Evolutionary conservation across 2,329 filamentous ascomycete genomes (phyloP), one percentile per base, ranked within the genome.

Genomic region (Stromatinia cepivora): DNA sequence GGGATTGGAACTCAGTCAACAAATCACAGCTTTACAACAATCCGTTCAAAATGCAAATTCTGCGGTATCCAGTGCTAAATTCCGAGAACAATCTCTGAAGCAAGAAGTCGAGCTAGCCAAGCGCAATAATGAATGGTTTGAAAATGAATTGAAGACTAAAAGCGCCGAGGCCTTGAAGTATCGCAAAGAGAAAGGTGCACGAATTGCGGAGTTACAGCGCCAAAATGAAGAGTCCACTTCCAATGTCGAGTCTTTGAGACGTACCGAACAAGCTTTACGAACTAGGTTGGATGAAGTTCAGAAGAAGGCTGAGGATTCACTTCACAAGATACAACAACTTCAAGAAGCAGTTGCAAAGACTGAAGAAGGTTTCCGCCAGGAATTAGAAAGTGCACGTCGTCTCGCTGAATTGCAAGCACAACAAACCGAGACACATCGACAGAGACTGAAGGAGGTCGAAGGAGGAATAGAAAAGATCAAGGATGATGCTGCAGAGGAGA

Each of bases 101-200:
- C 94, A 97, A 79, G 94, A 98, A 79, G 85, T 98, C 48, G 93
- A 97, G 54, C 84, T 96, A 69, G 88, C 94, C 25, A 93, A 93
- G 78, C 91, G 91, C 76, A 97, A 93, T 81, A 92, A 92, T 73
- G 94, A 98, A 75, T 99, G 93, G 92, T 90, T 95, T 69, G 93
- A 97, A 77, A 89, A 86, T 54, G 95, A 99, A 79, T 86, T 98
- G 31, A 94, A 97, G 82, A 94, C 92, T 0, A 97, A 97, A 81
- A 90, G 87, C 71, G 87, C 90, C 11, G 95, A 99, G 78, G 89
- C 93, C 61, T 87, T 94, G 73, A 97, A 94, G 77, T 94, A 92
- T 80, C 89, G 95, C 72, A 98, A 97, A 78, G 95, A 99, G 78
- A 98, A 97, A 84, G 92, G 92, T 72, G 90, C 93, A 1, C 91